These are phyloP conservation scores for Achaetomiella virescens DNA, from an alignment of 495 filamentous ascomycete species.

Conservation along the genomic window DNA sequence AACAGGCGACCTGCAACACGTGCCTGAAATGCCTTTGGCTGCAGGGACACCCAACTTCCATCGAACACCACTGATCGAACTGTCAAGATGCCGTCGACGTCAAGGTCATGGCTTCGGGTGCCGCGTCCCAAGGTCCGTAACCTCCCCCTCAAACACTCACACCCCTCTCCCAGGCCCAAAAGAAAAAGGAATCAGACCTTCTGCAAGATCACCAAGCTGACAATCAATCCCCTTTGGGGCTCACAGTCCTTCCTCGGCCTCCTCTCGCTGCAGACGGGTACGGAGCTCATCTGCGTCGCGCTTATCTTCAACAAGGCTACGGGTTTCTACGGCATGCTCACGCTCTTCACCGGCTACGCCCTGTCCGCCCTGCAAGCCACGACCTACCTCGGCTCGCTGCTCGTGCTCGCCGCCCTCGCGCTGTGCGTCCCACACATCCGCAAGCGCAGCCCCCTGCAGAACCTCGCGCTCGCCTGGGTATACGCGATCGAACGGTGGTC, in stretches of 20 bases:
- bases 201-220: too few species aligned
- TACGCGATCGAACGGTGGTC: conserved; percentile 74
- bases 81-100: conserved; percentile 20
- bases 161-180: neutral
- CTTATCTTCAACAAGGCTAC: conserved; percentile 83
- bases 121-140: conserved; percentile 33
- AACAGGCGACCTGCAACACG: neutral
- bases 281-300: conserved; percentile 71
- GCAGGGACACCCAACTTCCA: too few species aligned
- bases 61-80: too few species aligned
- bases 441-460: conserved; percentile 60
- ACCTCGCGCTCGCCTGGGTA: conserved; percentile 64
- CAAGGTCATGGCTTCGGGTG: conserved; percentile 24
- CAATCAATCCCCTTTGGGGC: too few species aligned
- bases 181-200: neutral
- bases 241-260: conserved; percentile 70
- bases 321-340: conserved; percentile 81
- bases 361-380: conserved; percentile 62
- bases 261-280: conserved; percentile 79
- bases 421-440: conserved; percentile 66
- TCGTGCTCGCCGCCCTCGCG: conserved; percentile 54
- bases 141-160: neutral
- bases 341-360: conserved; percentile 63
- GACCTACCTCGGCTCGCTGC: conserved; percentile 79
- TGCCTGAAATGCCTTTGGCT: too few species aligned